Conservation (phyloP, 495 filamentous ascomycete species). For the Podospora pseudopauciseta region DNA sequence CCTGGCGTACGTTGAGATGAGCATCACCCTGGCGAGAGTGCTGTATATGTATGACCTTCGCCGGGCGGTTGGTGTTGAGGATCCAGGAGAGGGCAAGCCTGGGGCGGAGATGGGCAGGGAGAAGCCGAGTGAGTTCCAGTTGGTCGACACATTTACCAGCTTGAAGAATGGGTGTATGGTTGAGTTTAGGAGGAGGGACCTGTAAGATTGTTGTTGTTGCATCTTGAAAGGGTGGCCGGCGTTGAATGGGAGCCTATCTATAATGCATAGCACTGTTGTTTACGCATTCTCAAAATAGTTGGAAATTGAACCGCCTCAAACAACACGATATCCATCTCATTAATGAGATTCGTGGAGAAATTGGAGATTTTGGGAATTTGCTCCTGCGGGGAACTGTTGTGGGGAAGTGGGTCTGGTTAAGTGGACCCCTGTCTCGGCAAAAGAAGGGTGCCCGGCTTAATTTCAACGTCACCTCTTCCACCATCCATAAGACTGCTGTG, state of each 20-base stretch:
- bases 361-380: background rate
- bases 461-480: conserved; percentile 9
- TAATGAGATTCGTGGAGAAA: conserved; percentile 12
- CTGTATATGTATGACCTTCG: conserved; percentile 50
- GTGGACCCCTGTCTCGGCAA: conserved; percentile 7
- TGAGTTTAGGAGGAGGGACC: conserved; percentile 46
- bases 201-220: conserved; percentile 8
- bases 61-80: conserved; percentile 36
- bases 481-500: background rate
- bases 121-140: conserved; percentile 49
- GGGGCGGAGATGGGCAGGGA: conserved; percentile 47
- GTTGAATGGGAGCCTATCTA: background rate
- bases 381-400: background rate
- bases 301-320: background rate
- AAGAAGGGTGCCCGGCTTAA: background rate
- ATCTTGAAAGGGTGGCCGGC: background rate
- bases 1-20: conserved; percentile 54
- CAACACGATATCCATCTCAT: too few relatives aligned
- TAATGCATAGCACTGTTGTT: background rate
- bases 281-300: background rate
- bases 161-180: conserved; percentile 55
- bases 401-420: conserved; percentile 7
- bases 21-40: conserved; percentile 44
- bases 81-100: conserved; percentile 38
- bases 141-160: conserved; percentile 57